phyloP scores from a whole-genome alignment of 164 flowering plant genomes.

The Annona squamosa region DNA sequence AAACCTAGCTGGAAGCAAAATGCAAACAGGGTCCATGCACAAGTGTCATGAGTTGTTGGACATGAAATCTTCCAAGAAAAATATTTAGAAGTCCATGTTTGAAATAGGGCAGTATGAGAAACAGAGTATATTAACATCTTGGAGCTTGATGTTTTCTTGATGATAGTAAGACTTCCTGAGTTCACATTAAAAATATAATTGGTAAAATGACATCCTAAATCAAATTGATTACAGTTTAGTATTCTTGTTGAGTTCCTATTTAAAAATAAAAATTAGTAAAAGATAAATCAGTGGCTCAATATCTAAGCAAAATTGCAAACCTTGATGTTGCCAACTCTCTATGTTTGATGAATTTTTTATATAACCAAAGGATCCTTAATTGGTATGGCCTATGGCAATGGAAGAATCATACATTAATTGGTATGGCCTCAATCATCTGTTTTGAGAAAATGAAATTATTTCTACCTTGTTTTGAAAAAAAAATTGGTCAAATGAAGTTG shows the following conservation, averaged over 20 bases:
- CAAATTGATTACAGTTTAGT: not conserved
- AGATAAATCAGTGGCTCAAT: slow-evolving; percentile 7
- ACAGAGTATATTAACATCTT: too few species aligned
- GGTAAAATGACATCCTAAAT: slow-evolving; percentile 86
- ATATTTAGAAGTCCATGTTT: too few species aligned
- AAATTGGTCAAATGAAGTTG: too few species aligned
- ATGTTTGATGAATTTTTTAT: slow-evolving; percentile 94
- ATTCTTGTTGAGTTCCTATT: not conserved
- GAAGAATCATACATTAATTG: not conserved
- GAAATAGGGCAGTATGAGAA: too few species aligned
- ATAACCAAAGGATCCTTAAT: slow-evolving; percentile 69
- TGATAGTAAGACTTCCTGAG: not conserved
- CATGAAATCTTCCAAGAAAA: too few species aligned
- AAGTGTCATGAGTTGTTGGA: too few species aligned
- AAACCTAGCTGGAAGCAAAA: too few species aligned
- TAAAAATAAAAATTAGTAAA: slow-evolving; percentile 49
- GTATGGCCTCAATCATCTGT: too few species aligned
- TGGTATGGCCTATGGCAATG: slow-evolving; percentile 62
- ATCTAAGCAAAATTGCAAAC: slow-evolving; percentile 23
- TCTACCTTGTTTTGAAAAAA: too few species aligned
- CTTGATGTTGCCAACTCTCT: slow-evolving; percentile 89
- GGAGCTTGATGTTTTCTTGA: not conserved
- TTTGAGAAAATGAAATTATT: too few species aligned
- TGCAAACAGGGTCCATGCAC: too few species aligned
- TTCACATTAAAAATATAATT: slow-evolving; percentile 25